A percentile compares a stretch with the other conserved stretches of the same genome.
Conservation (phyloP, 768 basidiomycete species). For the Boletus rufocinnamomeus region DNA sequence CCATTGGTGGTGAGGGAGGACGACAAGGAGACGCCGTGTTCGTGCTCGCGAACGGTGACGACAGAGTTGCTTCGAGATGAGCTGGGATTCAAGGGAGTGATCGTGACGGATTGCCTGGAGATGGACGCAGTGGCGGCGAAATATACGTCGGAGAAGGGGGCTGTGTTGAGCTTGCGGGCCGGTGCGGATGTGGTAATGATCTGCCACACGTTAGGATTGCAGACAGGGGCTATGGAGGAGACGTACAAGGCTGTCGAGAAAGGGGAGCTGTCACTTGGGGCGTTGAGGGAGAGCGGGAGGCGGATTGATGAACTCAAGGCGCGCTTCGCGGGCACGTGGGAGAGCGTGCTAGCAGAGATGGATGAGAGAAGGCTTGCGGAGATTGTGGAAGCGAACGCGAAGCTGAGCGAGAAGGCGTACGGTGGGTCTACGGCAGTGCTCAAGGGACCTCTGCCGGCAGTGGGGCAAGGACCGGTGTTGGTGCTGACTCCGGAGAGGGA, state of each 20-base stretch:
- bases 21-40: slow-evolving; percentile 52
- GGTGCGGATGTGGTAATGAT: slow-evolving; percentile 78
- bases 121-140: slow-evolving; percentile 68
- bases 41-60: slow-evolving; percentile 55
- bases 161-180: slow-evolving; percentile 56
- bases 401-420: slow-evolving; percentile 52
- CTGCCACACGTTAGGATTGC: slow-evolving; percentile 60
- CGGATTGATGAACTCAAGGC: slow-evolving; percentile 55
- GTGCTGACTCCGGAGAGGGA: slow-evolving; percentile 60
- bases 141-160: slow-evolving; percentile 41
- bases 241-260: slow-evolving; percentile 51
- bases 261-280: slow-evolving; percentile 43
- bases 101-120: slow-evolving; percentile 76
- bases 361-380: slow-evolving; percentile 25
- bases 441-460: slow-evolving; percentile 41
- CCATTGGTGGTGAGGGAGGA: slow-evolving; percentile 50
- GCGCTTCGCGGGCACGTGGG: slow-evolving; percentile 51
- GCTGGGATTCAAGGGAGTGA: slow-evolving; percentile 55
- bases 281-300: slow-evolving; percentile 43
- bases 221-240: slow-evolving; percentile 53
- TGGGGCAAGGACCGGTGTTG: slow-evolving; percentile 35
- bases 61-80: slow-evolving; percentile 52
- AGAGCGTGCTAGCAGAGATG: slow-evolving; percentile 34
- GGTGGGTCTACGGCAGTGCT: slow-evolving; percentile 48
- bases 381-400: slow-evolving; percentile 41